Evolutionary conservation across 805 yeast species (phyloP).

Genomic region (Saturnispora halmiae): DNA sequence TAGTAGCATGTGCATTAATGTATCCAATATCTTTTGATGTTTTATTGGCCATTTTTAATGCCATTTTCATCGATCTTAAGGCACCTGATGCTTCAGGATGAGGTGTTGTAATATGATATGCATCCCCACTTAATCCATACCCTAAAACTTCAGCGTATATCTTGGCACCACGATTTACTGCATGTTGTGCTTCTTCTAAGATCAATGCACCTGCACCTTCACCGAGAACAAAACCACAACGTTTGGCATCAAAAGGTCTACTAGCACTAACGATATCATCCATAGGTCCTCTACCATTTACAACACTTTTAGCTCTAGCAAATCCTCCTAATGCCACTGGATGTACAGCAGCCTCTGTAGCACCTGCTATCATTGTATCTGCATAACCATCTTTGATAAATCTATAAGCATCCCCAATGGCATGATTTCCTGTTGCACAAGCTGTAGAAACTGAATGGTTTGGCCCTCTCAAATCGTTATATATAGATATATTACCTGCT

Average conservation of each 20-base stretch:
- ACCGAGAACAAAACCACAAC: slow-evolving; percentile 86
- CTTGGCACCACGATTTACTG: slow-evolving; percentile 48
- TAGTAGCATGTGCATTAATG: slow-evolving; percentile 95
- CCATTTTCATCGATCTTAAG: slow-evolving; percentile 67
- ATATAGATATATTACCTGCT: slow-evolving; percentile 80
- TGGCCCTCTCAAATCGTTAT: slow-evolving; percentile 72
- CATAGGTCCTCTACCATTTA: slow-evolving; percentile 40
- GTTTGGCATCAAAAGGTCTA: slow-evolving; percentile 71
- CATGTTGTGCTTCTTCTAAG: slow-evolving; percentile 72
- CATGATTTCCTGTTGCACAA: slow-evolving; percentile 92
- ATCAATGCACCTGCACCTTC: slow-evolving; percentile 87
- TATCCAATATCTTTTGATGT: slow-evolving; percentile 50
- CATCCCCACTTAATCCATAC: slow-evolving; percentile 89
- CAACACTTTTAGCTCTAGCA: slow-evolving; percentile 77
- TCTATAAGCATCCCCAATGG: slow-evolving; percentile 87
- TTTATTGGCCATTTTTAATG: slow-evolving; percentile 46
- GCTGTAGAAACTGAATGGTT: slow-evolving; percentile 87
- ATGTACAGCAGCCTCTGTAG: slow-evolving; percentile 78
- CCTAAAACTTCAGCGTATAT: slow-evolving; percentile 80
- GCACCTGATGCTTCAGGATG: slow-evolving; percentile 79
- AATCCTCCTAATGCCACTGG: slow-evolving; percentile 87
- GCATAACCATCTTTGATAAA: slow-evolving; percentile 74
- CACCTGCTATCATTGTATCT: slow-evolving; percentile 89
- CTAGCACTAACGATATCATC: slow-evolving; percentile 60
- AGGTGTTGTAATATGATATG: slow-evolving; percentile 90